Evolutionary conservation across 2,329 filamentous ascomycete species (phyloP).

Genomic region (Curvularia lunata): DNA sequence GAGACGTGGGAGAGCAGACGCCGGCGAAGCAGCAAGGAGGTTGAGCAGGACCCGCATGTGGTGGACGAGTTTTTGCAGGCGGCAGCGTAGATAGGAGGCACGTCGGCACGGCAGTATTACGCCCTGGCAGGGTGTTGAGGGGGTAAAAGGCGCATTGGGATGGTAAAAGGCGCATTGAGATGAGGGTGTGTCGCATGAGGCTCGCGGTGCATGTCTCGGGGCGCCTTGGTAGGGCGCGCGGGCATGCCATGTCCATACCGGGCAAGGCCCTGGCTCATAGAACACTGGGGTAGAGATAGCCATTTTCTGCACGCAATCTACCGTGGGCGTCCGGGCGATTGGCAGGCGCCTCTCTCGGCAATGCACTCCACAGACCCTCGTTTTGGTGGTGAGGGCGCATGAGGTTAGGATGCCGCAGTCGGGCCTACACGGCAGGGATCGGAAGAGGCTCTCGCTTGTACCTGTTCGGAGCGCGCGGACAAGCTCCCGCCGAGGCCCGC

Average conservation of each 20-base stretch:
- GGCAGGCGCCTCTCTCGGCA: conserved; percentile 17
- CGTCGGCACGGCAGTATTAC: conserved; percentile 5
- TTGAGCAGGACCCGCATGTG: conserved; percentile 39
- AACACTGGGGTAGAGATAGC: conserved; percentile 8
- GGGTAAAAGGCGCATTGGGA: too few species aligned
- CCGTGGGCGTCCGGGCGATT: conserved; percentile 3
- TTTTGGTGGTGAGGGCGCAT: background rate
- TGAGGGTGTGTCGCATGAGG: background rate
- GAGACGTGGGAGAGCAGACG: conserved; percentile 34
- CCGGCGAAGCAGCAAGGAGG: conserved; percentile 23
- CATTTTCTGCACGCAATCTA: conserved; percentile 1
- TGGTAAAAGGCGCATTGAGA: background rate
- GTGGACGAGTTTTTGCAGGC: conserved; percentile 34
- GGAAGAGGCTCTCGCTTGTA: conserved; percentile 15
- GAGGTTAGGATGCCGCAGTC: conserved; percentile 24
- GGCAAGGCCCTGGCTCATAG: background rate
- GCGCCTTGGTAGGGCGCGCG: background rate
- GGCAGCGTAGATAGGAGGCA: conserved; percentile 15
- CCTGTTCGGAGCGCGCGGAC: conserved; percentile 25
- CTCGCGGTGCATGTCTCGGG: too few species aligned
- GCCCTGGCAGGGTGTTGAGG: background rate
- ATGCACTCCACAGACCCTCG: conserved; percentile 16
- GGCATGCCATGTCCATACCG: background rate
- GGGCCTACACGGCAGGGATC: conserved; percentile 24
- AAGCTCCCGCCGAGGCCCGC: conserved; percentile 27